Percentiles rank a stretch among this genome's conserved stretches.
Conservation (phyloP, 345 rosid species). For the Durio zibethinus region DNA sequence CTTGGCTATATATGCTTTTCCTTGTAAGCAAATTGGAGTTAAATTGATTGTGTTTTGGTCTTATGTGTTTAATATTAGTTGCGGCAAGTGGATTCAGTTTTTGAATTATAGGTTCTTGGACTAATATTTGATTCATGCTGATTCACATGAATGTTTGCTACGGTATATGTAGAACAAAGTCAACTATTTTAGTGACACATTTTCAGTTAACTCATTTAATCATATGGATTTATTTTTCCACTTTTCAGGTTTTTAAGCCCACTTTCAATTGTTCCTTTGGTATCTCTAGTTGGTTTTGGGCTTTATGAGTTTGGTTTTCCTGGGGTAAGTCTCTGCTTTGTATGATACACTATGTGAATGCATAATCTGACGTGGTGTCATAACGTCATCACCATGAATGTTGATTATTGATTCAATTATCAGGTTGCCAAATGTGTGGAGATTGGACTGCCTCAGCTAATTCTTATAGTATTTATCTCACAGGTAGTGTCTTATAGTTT, state of each 20-base stretch:
- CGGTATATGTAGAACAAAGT: background rate
- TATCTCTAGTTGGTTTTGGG: conserved; percentile 86
- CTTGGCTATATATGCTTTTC: background rate
- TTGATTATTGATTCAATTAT: conserved; percentile 11
- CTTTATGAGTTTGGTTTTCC: conserved; percentile 94
- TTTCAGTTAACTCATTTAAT: background rate
- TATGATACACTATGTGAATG: background rate
- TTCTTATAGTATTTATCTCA: conserved; percentile 68
- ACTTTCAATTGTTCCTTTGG: conserved; percentile 87
- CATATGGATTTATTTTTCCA: background rate
- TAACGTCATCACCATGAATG: background rate
- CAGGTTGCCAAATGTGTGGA: conserved; percentile 97
- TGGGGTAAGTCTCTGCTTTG: conserved; percentile 58
- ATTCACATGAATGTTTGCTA: background rate
- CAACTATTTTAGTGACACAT: background rate
- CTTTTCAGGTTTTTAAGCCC: conserved; percentile 82
- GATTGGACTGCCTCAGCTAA: conserved; percentile 87
- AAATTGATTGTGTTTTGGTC: background rate
- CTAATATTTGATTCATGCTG: background rate
- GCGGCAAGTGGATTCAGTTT: conserved; percentile 7
- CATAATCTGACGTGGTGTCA: background rate
- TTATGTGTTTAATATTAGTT: background rate
- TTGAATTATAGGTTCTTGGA: background rate
- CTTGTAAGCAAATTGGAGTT: background rate
- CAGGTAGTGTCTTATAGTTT: conserved; percentile 45